phyloP scores from a whole-genome alignment of 306 rosid species.

The Sindora glabra region DNA sequence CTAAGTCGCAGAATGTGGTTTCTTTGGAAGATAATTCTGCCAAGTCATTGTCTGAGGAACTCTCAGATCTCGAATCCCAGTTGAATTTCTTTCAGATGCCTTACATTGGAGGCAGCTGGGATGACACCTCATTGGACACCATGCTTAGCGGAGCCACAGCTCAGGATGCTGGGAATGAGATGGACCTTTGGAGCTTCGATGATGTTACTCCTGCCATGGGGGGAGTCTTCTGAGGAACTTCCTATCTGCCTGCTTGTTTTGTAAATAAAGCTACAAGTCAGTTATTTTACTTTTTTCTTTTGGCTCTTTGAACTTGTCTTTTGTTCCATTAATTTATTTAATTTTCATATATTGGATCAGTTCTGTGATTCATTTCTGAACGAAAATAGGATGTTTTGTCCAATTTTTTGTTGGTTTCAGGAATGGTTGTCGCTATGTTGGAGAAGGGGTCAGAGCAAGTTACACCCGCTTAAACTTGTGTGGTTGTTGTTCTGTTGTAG shows the following conservation, averaged over 20 bases:
- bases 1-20: conserved; percentile 26
- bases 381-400: background rate
- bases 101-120: conserved; percentile 55
- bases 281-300: conserved; percentile 25
- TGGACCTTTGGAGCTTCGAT: conserved; percentile 78
- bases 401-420: conserved; percentile 38
- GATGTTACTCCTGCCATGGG: conserved; percentile 50
- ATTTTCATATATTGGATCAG: too few relatives aligned
- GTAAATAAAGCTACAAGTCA: conserved; percentile 92
- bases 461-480: conserved; percentile 26
- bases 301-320: background rate
- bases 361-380: background rate
- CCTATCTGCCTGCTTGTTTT: conserved; percentile 21
- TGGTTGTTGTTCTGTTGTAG: conserved; percentile 39
- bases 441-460: conserved; percentile 24
- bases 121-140: conserved; percentile 44
- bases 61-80: conserved; percentile 61
- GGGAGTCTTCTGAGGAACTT: conserved; percentile 45
- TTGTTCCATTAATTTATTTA: background rate
- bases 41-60: conserved; percentile 70
- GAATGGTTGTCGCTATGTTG: conserved; percentile 35
- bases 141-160: conserved; percentile 41
- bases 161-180: conserved; percentile 60
- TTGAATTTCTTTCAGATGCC: conserved; percentile 62
- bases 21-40: conserved; percentile 23